Base-by-base conservation (phyloP, 2,329 filamentous ascomycete genomes). In the Monosporascus cannonballus region DNA sequence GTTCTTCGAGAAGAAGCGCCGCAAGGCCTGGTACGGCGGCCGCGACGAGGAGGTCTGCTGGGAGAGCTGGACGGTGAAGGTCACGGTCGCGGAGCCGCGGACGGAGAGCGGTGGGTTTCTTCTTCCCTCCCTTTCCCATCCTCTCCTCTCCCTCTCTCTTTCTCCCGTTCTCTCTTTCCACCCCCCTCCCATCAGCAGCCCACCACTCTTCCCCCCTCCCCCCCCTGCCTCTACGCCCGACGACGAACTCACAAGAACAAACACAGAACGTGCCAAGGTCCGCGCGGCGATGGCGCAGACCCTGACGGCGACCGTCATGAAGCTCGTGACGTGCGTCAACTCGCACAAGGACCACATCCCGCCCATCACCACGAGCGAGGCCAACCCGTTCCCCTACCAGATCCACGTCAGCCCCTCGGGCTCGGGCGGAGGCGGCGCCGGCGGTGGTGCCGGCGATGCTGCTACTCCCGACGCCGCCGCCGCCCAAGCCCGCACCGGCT, bases 31-130 rank as follows among this genome's bases (percentile, higher is more conserved):
- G 69, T 86, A 63, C 47, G 62, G 61, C 11, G 56, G 62, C 63
- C 87, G 84, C 24, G 93, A 96, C 60, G 92, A 97, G 69, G 92
- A 96, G 69, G 85, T 96, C 18, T 96, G 91, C 69, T 99, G 94
- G 94, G 94, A 97, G 77, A 85, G 84, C 65, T 99, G 94, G 94
- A 90, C 89, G 45, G 74, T 99, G 60, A 90, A 95, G 70, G 89
- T 97, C 49, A 95, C 91, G n/a, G 84, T 96, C 51, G 90, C 91
- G 9, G 91, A 90, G 62, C 92, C 93, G 30, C 78, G 87, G 65
- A 96, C 90, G 11, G 93, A 97, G 65, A 89, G 84, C 59, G 91
- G 90, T 95, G 74, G 63, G 85, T 67, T 44, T 47, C 27, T 52
- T 45, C 18, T 7, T 51, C 20, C n/a, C 4, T 24, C 52, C 36